Conservation (phyloP, 139 green algal species). For the Bryopsis sp. region DNA sequence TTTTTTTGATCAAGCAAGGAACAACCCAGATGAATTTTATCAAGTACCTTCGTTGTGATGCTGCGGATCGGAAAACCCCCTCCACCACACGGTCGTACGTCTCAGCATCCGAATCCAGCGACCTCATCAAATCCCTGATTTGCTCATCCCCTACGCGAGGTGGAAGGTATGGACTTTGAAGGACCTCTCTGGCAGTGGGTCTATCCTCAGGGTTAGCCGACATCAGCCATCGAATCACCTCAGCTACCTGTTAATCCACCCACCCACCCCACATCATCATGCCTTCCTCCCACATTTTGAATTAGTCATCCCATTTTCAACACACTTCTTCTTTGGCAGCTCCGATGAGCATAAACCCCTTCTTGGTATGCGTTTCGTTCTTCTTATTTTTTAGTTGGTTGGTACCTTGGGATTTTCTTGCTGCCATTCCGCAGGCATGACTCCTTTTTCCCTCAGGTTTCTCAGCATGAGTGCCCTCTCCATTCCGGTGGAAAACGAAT, state of each 20-base stretch:
- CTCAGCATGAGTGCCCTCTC: slow-evolving; percentile 65
- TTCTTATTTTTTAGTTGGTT: no score
- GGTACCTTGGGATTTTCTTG: slow-evolving; percentile 40
- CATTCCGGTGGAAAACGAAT: slow-evolving; percentile 81
- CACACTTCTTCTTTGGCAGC: no score
- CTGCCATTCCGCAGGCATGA: slow-evolving; percentile 55
- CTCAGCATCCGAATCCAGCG: slow-evolving; percentile 56
- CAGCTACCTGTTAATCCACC: slow-evolving; percentile 19
- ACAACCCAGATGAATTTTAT: no score
- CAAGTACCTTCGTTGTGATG: neutral
- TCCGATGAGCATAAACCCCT: no score
- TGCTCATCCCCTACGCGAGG: slow-evolving; percentile 73
- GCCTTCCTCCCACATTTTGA: no score
- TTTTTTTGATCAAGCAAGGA: no score
- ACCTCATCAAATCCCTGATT: slow-evolving; percentile 70
- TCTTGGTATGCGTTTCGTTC: no score
- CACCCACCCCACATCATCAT: no score
- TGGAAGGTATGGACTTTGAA: slow-evolving; percentile 70
- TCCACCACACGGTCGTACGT: slow-evolving; percentile 61
- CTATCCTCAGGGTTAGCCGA: slow-evolving; percentile 55
- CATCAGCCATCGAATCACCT: slow-evolving; percentile 61
- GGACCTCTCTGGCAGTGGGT: slow-evolving; percentile 60
- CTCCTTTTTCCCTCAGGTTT: slow-evolving; percentile 53
- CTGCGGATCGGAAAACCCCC: slow-evolving; percentile 47
- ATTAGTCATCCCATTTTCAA: no score